Evolutionary conservation across 1,284 basidiomycete species (phyloP).

Genomic region (Nidula niveotomentosa): DNA sequence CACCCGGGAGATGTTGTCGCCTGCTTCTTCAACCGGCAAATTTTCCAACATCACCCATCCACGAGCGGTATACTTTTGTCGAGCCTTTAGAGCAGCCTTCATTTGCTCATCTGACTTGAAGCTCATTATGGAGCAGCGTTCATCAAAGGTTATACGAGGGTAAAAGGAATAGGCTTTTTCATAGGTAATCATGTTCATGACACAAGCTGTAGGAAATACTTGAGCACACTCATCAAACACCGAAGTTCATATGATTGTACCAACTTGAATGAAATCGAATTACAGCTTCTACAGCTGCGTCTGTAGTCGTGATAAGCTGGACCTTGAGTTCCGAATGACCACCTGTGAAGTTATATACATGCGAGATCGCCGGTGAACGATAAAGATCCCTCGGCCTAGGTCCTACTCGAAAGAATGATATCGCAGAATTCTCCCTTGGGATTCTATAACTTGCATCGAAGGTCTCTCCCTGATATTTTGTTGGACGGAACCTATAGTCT

Average conservation of each 20-base stretch:
- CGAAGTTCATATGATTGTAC: too few relatives aligned
- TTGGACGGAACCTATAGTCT: constrained; percentile 11
- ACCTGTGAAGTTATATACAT: constrained; percentile 12
- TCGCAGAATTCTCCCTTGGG: neutral
- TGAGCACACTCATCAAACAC: neutral
- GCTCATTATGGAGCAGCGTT: constrained; percentile 4
- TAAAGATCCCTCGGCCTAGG: constrained; percentile 1
- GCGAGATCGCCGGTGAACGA: constrained; percentile 11
- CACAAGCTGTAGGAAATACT: constrained; percentile 29
- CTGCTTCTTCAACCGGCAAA: constrained; percentile 4
- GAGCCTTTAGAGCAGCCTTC: constrained; percentile 5
- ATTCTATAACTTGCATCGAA: neutral
- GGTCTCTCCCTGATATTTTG: neutral
- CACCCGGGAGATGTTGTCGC: constrained; percentile 7
- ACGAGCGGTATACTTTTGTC: constrained; percentile 13
- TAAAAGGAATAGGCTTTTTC: constrained; percentile 20
- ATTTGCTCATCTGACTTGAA: too few relatives aligned
- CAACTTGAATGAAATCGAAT: constrained; percentile 17
- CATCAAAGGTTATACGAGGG: constrained; percentile 17
- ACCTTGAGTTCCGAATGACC: constrained; percentile 8
- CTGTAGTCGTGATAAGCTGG: constrained; percentile 13
- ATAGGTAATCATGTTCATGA: constrained; percentile 36
- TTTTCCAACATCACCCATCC: constrained; percentile 14
- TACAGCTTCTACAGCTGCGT: constrained; percentile 12
- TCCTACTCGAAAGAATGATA: neutral